Base-by-base conservation (phyloP, 139 green algal genomes). In the Picochlorum sp. region DNA sequence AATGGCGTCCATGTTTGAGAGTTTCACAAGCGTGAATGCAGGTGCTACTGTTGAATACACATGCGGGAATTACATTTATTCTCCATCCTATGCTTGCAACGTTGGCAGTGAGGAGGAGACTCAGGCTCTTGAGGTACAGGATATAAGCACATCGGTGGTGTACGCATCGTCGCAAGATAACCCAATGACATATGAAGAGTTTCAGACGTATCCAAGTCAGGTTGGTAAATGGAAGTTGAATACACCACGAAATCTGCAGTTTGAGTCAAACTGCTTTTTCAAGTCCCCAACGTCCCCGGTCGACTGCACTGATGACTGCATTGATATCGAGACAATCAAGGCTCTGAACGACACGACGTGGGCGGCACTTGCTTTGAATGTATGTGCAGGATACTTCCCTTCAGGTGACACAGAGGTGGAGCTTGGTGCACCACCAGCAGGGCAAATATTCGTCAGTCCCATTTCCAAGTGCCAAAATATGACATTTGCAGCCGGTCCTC, bases 391-490 rank as follows among this genome's bases (percentile, higher is more conserved):
- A 9, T 57, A 65, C 44, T 65, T 45, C 11, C 58, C 58, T 9
- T 28, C 20, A 4, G n/a, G 21, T 15, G 20, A 28, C 23, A 51
- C 44, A 9, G 41, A 49, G 1, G n/a, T 65, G 1, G 23, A n/a
- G 13, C 20, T 65, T 3, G 58, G 58, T 18, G 18, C 58, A 57
- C 13, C 44, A 18, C 41, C 58, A 49, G 41, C 20, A 18, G 58
- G 58, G 8, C 20, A 65, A 26, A 32, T 65, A 3, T 28, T 65
- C 0, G 20, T 65, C n/a, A 18, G n/a, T 18, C 20, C 23, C 15
- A 65, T 65, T 26, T 32, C n/a, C 1, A 65, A 65, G 23, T 65
- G 58, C 23, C 58, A 65, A 16, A 65, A 65, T 65, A 57, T 65
- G 58, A 65, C 58, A 18, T 65, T 49, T 15, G 23, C 18, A 14